Percentiles rank a stretch among this genome's conserved stretches.
These are phyloP conservation scores for Colletotrichum sp. DNA, from an alignment of 2,329 filamentous ascomycete species.

Conservation along the genomic window DNA sequence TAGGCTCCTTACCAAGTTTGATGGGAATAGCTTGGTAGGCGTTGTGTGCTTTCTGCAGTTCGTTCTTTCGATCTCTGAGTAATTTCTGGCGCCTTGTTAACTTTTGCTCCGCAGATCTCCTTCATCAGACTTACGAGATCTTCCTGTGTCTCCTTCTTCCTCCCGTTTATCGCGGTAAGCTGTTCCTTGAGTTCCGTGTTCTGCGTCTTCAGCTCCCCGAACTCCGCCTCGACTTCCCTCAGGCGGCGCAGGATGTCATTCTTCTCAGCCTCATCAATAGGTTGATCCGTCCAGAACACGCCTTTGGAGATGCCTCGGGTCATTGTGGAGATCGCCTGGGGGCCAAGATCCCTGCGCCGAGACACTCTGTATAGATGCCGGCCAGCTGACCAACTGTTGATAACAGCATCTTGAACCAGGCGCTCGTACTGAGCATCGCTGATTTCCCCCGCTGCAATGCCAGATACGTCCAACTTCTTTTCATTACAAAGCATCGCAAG, in stretches of 20 bases:
- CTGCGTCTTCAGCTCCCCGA: conserved; percentile 46
- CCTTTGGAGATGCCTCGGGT: conserved; percentile 67
- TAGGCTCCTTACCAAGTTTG: conserved; percentile 65
- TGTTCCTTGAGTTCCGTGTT: conserved; percentile 46
- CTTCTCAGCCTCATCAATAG: conserved; percentile 72
- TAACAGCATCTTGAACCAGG: conserved; percentile 61
- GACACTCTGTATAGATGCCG: conserved; percentile 67
- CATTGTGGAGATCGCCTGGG: conserved; percentile 72
- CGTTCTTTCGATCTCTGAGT: conserved; percentile 67
- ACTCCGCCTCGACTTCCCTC: conserved; percentile 45
- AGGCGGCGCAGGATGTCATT: conserved; percentile 62
- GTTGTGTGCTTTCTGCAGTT: conserved; percentile 69
- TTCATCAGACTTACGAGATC: conserved; percentile 32
- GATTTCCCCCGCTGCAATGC: conserved; percentile 67
- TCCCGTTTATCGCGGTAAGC: conserved; percentile 33
- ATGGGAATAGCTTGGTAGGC: conserved; percentile 71
- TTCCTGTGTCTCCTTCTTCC: conserved; percentile 21
- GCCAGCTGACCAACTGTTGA: conserved; percentile 75
- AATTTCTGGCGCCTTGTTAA: conserved; percentile 42
- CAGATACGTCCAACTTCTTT: conserved; percentile 71
- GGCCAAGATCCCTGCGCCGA: conserved; percentile 82
- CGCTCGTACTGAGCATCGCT: conserved; percentile 70
- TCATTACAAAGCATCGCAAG: conserved; percentile 87
- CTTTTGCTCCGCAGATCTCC: not conserved
- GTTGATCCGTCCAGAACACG: conserved; percentile 77